These are phyloP conservation scores for Mortierella hygrophila DNA, from an alignment of 192 early-diverging fungal species.

Conservation along the genomic window DNA sequence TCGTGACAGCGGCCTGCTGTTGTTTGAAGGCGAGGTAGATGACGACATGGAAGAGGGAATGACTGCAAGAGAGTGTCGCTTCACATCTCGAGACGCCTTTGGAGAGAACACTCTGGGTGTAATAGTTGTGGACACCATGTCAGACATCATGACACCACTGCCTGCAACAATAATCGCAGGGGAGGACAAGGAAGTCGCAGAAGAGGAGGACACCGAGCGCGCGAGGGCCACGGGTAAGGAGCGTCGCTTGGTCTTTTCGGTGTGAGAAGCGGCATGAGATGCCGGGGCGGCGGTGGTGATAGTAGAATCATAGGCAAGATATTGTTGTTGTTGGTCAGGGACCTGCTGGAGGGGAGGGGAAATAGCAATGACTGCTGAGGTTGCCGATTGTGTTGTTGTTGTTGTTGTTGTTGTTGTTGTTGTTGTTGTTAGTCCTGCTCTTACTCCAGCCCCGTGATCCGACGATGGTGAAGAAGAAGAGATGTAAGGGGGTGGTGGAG, in stretches of 20 bases:
- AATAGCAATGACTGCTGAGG: slow-evolving; percentile 1
- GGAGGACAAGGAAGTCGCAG: neutral
- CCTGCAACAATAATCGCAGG: slow-evolving; percentile 1
- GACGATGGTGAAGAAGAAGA: neutral
- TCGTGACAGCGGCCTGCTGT: neutral
- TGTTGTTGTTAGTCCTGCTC: neutral
- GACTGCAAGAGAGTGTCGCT: slow-evolving; percentile 34
- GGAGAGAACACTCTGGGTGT: neutral
- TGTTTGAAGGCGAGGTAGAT: slow-evolving; percentile 22
- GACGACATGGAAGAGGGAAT: slow-evolving; percentile 9
- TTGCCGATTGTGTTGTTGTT: slow-evolving; percentile 2
- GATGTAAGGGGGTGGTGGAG: slow-evolving; percentile 50
- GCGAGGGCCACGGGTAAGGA: slow-evolving; percentile 25
- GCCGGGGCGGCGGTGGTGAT: slow-evolving; percentile 5
- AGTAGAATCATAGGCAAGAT: neutral
- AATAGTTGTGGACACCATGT: too few relatives aligned
- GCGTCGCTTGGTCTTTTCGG: slow-evolving; percentile 10
- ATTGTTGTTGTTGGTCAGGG: neutral
- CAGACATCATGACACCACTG: neutral
- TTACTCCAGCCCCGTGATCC: slow-evolving; percentile 32
- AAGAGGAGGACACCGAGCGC: neutral
- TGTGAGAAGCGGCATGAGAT: neutral
- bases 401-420: too few relatives aligned
- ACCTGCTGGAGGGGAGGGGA: neutral
- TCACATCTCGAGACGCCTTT: slow-evolving; percentile 16